Conservation (phyloP, 2,329 filamentous ascomycete species). For the Phaeosphaeriaceae sp. region DNA sequence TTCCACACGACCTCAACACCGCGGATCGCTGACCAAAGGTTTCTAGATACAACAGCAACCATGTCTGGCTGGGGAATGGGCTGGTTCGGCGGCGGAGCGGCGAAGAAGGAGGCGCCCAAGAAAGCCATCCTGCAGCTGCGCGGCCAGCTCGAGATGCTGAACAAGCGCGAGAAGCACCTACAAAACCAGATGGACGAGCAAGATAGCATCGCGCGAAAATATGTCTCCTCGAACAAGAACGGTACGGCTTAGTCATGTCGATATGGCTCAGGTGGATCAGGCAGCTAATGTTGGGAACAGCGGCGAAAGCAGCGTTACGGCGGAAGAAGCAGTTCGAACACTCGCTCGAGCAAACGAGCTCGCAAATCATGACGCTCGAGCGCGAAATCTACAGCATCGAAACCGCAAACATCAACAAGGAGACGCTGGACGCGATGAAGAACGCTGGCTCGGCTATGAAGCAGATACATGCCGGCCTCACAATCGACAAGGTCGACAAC, state of each 20-base stretch:
- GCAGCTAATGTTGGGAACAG: constrained; percentile 57
- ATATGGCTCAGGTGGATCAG: not conserved
- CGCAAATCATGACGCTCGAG: constrained; percentile 91
- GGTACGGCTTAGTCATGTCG: constrained; percentile 65
- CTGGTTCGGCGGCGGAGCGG: constrained; percentile 89
- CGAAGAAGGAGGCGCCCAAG: constrained; percentile 93
- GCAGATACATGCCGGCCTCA: constrained; percentile 87
- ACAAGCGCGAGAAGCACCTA: constrained; percentile 92
- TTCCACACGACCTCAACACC: constrained; percentile 2
- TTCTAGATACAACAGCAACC: constrained; percentile 11
- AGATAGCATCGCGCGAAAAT: constrained; percentile 86
- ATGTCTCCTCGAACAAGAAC: constrained; percentile 87
- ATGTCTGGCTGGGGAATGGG: constrained; percentile 61
- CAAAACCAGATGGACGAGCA: constrained; percentile 94
- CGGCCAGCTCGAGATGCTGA: constrained; percentile 93
- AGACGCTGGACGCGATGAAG: constrained; percentile 94
- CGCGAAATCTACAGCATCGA: constrained; percentile 97
- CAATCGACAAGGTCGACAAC: constrained; percentile 91
- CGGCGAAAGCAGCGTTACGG: constrained; percentile 86
- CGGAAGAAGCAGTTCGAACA: constrained; percentile 96
- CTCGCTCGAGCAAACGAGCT: constrained; percentile 86
- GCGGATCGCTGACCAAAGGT: constrained; percentile 6
- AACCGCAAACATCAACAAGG: constrained; percentile 97
- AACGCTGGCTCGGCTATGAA: constrained; percentile 90
- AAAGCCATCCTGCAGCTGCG: constrained; percentile 91